Evolutionary conservation across 1,284 basidiomycete species (phyloP), one percentile per base, ranked within the genome.

Genomic region (Rhodotorula mucilaginosa): DNA sequence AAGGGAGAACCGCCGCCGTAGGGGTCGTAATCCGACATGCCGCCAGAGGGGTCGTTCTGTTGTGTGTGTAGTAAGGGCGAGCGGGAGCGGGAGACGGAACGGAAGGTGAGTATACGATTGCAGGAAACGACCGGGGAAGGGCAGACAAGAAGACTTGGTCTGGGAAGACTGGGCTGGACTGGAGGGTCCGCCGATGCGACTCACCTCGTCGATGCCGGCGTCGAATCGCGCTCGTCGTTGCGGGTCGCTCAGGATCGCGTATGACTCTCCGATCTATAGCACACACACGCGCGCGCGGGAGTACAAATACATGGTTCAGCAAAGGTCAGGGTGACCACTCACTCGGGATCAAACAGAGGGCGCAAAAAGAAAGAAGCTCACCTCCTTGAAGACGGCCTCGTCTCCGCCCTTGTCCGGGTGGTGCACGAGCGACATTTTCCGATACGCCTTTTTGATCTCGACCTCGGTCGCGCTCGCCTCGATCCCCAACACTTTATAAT

Each of bases 241-340:
- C 1, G 89, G 84, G 76, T 92, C 90, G 0, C 89, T 90, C 12
- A 92, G 86, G 1, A 92, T 88, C 16, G 86, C 85, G 76, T 92
- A 84, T 10, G 90, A 90, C 81, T 92, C 74, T 23, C 64, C 67
- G 56, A 77, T 65, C 61, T 60, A n/a, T 3, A 5, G 10, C 13
- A 16, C 51, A n/a, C 51, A 19, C 51, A 57, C 69, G 58, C 26
- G 61, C 60, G 31, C 4, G 49, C 16, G 34, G n/a, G n/a, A n/a
- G n/a, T n/a, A n/a, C n/a, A n/a, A n/a, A n/a, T 34, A 34, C 34
- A 34, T 34, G 39, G 39, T 44, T 44, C 39, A 44, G 39, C 13
- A 44, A 44, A 44, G 39, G 39, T 34, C 34, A 34, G 34, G 34
- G 34, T 34, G 34, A 34, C 6, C 34, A 34, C 34, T 34, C 34